Evolutionary conservation across 2,329 filamentous ascomycete genomes (phyloP), one percentile per base, ranked within the genome.

Genomic region (Sporothrix euskadiensis): DNA sequence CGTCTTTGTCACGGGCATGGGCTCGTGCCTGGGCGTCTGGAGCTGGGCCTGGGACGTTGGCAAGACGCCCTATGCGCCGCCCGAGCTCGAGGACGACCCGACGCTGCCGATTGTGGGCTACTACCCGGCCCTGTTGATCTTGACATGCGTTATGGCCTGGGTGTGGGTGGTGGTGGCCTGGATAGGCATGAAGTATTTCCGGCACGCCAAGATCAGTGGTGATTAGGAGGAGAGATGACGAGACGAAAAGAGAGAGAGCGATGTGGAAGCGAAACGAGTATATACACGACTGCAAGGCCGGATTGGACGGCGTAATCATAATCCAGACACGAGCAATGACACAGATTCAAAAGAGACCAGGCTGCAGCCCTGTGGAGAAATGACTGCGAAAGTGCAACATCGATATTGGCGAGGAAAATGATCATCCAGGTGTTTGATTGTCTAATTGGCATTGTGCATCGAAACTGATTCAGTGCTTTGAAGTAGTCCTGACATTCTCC

Each of bases 141-240:
- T 98, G 77, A 98, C 95, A 3, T 91, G 91, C 66, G 93, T 99
- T 39, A 98, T 99, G 93, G 94, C 94, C 22, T 99, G 96, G 96
- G 94, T 98, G 6, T 99, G 96, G 96, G 96, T 98, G 22, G 90
- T 97, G 14, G 91, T 97, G 73, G 96, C 97, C 12, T 99, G 96
- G 96, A 91, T 98, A 68, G 96, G 96, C 32, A 98, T 99, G 95
- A 99, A 99, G 81, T 98, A 98, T 82, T 99, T 99, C 80, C 90
- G 94, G 78, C 96, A 99, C 85, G 95, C 96, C 47, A 97, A 97
- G 84, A 97, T 98, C 74, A 88, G 84, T 73, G 87, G 87, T 44
- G 88, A 90, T 79, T 93, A 77, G 83, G 35, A n/a, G 57, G 19
- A 30, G 9, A 12, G 9, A 14, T 14, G 26, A 30, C 0, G 16